These are phyloP conservation scores for Aureobasidium sp. DNA, from an alignment of 2,329 filamentous ascomycete species.

Conservation along the genomic window DNA sequence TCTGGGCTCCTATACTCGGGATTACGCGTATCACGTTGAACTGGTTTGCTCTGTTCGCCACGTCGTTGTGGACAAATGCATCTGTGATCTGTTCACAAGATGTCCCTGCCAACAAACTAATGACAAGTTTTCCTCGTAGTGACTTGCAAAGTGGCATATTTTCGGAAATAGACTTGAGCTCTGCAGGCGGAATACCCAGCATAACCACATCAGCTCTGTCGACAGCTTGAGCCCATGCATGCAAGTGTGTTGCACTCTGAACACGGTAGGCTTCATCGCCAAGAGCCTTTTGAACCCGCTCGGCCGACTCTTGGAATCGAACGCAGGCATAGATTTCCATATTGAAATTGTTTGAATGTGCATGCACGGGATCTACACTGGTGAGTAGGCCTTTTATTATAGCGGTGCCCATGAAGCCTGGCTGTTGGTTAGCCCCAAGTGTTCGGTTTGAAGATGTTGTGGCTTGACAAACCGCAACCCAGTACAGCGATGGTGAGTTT, in stretches of 20 bases:
- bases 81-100: slow-evolving; percentile 18
- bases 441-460: not conserved
- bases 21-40: slow-evolving; percentile 20
- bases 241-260: not conserved
- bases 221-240: slow-evolving; percentile 9
- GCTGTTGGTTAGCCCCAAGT: not conserved
- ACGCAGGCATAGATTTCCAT: slow-evolving; percentile 10
- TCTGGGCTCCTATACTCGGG: slow-evolving; percentile 20
- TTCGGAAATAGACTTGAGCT: slow-evolving; percentile 16
- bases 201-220: slow-evolving; percentile 18
- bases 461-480: not conserved
- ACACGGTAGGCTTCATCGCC: not conserved
- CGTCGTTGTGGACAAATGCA: not conserved
- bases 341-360: not conserved
- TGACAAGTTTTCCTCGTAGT: slow-evolving; percentile 19
- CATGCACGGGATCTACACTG: not conserved
- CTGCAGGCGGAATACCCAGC: slow-evolving; percentile 19
- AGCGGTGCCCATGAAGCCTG: slow-evolving; percentile 23
- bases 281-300: not conserved
- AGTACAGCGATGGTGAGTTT: not conserved
- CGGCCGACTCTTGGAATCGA: not conserved
- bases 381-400: slow-evolving; percentile 19
- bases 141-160: slow-evolving; percentile 14
- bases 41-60: not conserved
- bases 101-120: slow-evolving; percentile 21